phyloP scores from a whole-genome alignment of 495 filamentous ascomycete species.

The Penicillium parvum region DNA sequence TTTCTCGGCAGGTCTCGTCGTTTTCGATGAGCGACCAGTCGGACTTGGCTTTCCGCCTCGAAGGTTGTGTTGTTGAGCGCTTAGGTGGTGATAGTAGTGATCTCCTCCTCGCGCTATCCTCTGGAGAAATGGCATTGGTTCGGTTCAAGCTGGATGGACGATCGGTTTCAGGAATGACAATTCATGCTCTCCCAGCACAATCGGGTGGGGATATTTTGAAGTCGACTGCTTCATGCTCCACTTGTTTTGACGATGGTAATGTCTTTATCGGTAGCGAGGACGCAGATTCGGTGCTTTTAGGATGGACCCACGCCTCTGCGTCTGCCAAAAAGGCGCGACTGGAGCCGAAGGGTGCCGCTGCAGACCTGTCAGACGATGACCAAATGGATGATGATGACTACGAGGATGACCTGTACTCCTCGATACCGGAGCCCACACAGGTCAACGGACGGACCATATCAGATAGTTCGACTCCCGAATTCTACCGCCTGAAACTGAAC shows the following conservation, averaged over 20 bases:
- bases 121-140: constrained; percentile 69
- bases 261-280: constrained; percentile 84
- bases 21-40: constrained; percentile 84
- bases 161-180: constrained; percentile 77
- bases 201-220: constrained; percentile 57
- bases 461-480: constrained; percentile 37
- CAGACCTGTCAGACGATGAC: constrained; percentile 41
- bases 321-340: constrained; percentile 41
- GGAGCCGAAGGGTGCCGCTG: constrained; percentile 45
- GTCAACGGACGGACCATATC: constrained; percentile 15
- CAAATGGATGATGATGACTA: constrained; percentile 63
- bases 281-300: constrained; percentile 75
- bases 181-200: constrained; percentile 58
- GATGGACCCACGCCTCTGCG: constrained; percentile 63
- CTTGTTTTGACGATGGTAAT: constrained; percentile 60
- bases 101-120: constrained; percentile 74
- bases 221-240: constrained; percentile 63
- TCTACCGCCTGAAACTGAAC: constrained; percentile 69
- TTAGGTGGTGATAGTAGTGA: constrained; percentile 72
- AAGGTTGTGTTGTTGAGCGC: constrained; percentile 74
- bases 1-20: constrained; percentile 70
- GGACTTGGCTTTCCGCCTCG: constrained; percentile 71
- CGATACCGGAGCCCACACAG: constrained; percentile 31
- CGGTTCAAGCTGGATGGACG: constrained; percentile 88
- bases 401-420: constrained; percentile 68